Conservation (phyloP, 441 rosid genomes). For the Adansonia grandidieri region DNA sequence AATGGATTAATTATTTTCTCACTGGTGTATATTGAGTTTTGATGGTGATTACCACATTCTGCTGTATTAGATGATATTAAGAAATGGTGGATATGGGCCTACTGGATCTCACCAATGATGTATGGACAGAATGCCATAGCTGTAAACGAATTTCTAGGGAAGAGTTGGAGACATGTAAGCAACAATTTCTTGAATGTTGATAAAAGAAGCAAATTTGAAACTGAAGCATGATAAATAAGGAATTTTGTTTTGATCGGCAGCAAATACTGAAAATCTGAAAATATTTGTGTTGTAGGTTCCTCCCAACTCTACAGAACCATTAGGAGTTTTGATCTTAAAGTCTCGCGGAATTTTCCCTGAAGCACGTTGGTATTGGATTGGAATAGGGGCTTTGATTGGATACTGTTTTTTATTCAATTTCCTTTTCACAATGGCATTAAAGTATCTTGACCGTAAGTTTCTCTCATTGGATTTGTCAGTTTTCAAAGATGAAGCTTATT, state of each 20-base stretch:
- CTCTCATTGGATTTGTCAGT: background rate
- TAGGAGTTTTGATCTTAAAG: constrained; percentile 44
- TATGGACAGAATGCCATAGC: constrained; percentile 61
- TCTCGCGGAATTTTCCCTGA: constrained; percentile 44
- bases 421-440: background rate
- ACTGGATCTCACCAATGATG: constrained; percentile 69
- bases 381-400: background rate
- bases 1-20: background rate
- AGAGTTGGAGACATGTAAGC: constrained; percentile 60
- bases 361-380: constrained; percentile 38
- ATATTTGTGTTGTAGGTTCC: background rate
- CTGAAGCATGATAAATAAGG: background rate
- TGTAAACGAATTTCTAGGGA: constrained; percentile 65
- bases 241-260: constrained; percentile 12
- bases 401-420: background rate
- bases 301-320: background rate
- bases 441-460: background rate
- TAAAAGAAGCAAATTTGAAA: background rate
- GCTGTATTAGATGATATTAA: constrained; percentile 50
- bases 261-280: background rate
- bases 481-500: background rate
- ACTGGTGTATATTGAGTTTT: constrained; percentile 10
- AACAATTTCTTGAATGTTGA: background rate
- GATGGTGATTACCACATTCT: constrained; percentile 18
- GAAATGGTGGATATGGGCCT: constrained; percentile 75